Evolutionary conservation across 169 alveolate species (phyloP).

Genomic region (Eimeria praecox): DNA sequence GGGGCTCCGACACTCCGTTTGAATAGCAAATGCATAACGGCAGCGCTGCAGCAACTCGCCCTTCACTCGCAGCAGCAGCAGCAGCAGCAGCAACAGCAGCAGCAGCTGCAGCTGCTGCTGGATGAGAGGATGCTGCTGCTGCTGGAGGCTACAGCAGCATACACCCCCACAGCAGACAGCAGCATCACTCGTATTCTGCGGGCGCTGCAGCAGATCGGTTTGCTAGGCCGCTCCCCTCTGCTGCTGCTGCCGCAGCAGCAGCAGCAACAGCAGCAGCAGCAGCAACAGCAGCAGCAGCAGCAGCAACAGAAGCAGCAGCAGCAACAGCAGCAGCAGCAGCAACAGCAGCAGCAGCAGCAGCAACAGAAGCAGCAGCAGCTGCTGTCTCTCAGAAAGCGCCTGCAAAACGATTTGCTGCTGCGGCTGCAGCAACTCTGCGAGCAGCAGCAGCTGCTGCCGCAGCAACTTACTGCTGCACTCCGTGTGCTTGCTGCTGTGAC

Average conservation of each 20-base stretch:
- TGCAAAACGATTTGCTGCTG: constrained; percentile 9
- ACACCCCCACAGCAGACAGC: constrained; percentile 23
- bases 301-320: constrained; percentile 31
- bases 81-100: constrained; percentile 22
- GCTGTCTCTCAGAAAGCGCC: constrained; percentile 12
- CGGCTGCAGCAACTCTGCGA: constrained; percentile 46
- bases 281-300: background rate
- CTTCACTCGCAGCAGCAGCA: constrained; percentile 15
- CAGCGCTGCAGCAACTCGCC: constrained; percentile 44
- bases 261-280: constrained; percentile 59
- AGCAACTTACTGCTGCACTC: background rate
- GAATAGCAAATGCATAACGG: background rate
- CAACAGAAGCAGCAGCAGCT: background rate
- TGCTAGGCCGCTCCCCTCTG: background rate
- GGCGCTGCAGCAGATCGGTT: constrained; percentile 62
- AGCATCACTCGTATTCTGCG: constrained; percentile 23
- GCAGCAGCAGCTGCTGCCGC: constrained; percentile 17
- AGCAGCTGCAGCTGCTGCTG: background rate
- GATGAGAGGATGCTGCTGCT: background rate
- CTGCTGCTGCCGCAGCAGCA: constrained; percentile 44
- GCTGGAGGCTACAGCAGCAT: background rate
- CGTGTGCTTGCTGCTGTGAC: background rate
- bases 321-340: constrained; percentile 58
- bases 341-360: background rate
- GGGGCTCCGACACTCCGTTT: background rate